Percentiles rank a stretch among this genome's conserved stretches.
Conservation (phyloP, 2,329 filamentous ascomycete genomes). For the Penicillium corylophilum region DNA sequence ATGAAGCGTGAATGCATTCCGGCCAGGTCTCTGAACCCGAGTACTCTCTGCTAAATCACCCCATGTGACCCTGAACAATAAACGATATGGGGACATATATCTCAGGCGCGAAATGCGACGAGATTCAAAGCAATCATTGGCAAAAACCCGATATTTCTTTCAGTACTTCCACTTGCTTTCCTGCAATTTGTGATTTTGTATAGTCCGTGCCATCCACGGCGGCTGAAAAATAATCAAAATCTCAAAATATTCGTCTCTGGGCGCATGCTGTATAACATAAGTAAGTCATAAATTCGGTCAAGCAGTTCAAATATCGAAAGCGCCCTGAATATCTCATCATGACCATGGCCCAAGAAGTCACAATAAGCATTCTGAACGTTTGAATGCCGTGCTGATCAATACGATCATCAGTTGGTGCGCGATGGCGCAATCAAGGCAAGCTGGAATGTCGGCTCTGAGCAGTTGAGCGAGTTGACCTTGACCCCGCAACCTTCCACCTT, state of each 20-base stretch:
- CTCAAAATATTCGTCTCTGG: too few species aligned
- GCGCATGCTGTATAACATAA: neutral
- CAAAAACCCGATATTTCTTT: neutral
- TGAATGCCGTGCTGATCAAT: neutral
- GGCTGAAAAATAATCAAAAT: too few species aligned
- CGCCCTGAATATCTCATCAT: neutral
- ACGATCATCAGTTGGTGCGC: neutral
- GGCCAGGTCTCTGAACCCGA: neutral
- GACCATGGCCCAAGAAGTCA: neutral
- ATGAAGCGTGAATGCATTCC: neutral
- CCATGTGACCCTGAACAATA: neutral
- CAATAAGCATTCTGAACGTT: neutral
- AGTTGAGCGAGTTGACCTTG: neutral
- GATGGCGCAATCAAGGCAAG: slow-evolving; percentile 9
- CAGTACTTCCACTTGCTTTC: neutral
- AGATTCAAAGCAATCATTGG: neutral
- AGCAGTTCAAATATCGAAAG: neutral
- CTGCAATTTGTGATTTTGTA: neutral
- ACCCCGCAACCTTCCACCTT: slow-evolving; percentile 2
- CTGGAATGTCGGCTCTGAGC: neutral
- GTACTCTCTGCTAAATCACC: neutral
- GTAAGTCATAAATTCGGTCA: neutral
- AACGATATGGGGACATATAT: neutral
- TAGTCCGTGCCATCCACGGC: neutral
- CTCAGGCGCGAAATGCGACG: neutral